phyloP scores from a whole-genome alignment of 1,284 basidiomycete species.

The Microbotryum violaceum region DNA sequence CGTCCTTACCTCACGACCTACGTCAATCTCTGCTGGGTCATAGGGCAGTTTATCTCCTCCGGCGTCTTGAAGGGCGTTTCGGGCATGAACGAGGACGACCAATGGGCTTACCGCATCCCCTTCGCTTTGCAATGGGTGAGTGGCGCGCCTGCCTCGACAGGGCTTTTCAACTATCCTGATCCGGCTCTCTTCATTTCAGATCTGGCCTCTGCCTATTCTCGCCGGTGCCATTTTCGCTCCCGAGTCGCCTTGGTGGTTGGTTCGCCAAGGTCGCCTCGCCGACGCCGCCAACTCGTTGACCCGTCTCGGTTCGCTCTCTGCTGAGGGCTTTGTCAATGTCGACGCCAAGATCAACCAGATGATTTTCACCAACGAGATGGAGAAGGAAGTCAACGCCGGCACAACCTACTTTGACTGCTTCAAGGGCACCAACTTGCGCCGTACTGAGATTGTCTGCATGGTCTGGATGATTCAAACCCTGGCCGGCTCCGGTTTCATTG shows the following conservation, averaged over 20 bases:
- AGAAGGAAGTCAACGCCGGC: constrained; percentile 39
- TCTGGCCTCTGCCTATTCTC: constrained; percentile 35
- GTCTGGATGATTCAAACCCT: constrained; percentile 32
- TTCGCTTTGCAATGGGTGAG: constrained; percentile 45
- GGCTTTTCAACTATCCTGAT: background rate
- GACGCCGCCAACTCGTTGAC: constrained; percentile 44
- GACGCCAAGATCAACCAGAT: constrained; percentile 45
- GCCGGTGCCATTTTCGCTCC: constrained; percentile 38
- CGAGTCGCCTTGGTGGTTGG: constrained; percentile 46
- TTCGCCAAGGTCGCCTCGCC: constrained; percentile 44
- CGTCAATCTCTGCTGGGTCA: constrained; percentile 48
- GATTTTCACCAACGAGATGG: constrained; percentile 43
- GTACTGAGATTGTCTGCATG: constrained; percentile 42
- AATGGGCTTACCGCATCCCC: constrained; percentile 41
- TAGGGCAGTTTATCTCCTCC: constrained; percentile 40
- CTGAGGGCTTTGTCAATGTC: constrained; percentile 40
- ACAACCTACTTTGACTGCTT: constrained; percentile 46
- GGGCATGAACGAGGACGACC: constrained; percentile 1
- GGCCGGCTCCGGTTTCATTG: constrained; percentile 29
- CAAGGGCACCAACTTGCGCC: constrained; percentile 42
- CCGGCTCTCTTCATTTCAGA: constrained; percentile 28
- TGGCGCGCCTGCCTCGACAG: background rate
- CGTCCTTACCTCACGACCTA: constrained; percentile 47
- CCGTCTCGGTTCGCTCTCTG: constrained; percentile 40
- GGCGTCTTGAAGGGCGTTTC: constrained; percentile 40